These are phyloP conservation scores for Strobilomyces confusus DNA, from an alignment of 768 basidiomycete genomes.

Conservation along the genomic window DNA sequence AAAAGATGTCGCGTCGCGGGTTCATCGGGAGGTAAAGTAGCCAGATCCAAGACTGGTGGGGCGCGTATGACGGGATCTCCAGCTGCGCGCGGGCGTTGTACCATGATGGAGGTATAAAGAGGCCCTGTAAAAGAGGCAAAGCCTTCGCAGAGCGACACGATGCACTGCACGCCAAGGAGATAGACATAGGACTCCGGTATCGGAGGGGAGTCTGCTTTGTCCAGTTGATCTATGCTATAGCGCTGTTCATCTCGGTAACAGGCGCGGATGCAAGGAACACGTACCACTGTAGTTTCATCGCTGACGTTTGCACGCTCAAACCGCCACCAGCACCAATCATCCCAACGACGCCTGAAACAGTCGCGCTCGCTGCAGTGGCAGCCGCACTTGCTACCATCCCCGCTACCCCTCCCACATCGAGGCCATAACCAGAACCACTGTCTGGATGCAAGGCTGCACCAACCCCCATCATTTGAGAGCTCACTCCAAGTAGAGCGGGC, in stretches of 20 bases:
- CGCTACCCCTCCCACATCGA: conserved; percentile 66
- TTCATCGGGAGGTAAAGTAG: conserved; percentile 50
- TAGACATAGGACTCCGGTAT: conserved; percentile 95
- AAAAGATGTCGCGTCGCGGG: conserved; percentile 53
- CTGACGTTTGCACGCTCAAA: conserved; percentile 65
- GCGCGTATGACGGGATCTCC: conserved; percentile 66
- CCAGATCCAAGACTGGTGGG: conserved; percentile 67
- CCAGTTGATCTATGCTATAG: conserved; percentile 90
- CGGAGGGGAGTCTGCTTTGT: conserved; percentile 91
- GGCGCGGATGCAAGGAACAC: conserved; percentile 26
- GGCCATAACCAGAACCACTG: conserved; percentile 39
- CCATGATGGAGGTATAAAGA: conserved; percentile 66
- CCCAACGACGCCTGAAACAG: conserved; percentile 79
- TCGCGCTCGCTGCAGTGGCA: conserved; percentile 77
- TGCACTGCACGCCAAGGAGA: conserved; percentile 84
- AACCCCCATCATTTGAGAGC: conserved; percentile 77
- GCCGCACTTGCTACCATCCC: conserved; percentile 83
- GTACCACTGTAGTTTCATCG: conserved; percentile 91
- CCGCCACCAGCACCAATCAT: conserved; percentile 75
- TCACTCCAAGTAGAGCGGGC: conserved; percentile 76
- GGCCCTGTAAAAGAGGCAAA: conserved; percentile 71
- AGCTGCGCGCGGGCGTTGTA: conserved; percentile 59
- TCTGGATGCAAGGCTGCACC: conserved; percentile 46
- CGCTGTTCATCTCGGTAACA: not conserved
- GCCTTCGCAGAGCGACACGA: conserved; percentile 83